A percentile compares a stretch with the other conserved stretches of the same genome.
Evolutionary conservation across 345 rosid species (phyloP).

Genomic region (Pistacia integerrima): DNA sequence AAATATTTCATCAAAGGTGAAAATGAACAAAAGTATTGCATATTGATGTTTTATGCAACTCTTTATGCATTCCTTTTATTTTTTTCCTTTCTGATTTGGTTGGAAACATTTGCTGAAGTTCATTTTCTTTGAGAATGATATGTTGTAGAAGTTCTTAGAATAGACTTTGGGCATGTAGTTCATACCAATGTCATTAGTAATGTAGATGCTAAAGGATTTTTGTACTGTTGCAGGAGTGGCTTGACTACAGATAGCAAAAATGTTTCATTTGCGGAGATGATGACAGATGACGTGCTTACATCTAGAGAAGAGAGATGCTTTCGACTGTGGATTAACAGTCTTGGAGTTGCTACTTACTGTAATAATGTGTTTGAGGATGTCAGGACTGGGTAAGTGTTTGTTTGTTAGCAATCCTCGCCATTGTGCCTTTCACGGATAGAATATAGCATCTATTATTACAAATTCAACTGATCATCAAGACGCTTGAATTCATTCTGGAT

Average conservation of each 20-base stretch:
- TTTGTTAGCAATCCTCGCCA: slow-evolving; percentile 5
- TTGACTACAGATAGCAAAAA: slow-evolving; percentile 65
- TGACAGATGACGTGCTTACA: slow-evolving; percentile 79
- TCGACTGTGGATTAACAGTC: slow-evolving; percentile 91
- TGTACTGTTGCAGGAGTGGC: slow-evolving; percentile 72
- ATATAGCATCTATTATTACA: background rate
- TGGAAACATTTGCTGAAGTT: background rate
- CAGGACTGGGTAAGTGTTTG: slow-evolving; percentile 68
- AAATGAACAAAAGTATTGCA: background rate
- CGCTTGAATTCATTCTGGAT: background rate
- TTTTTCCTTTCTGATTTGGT: background rate
- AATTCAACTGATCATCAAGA: background rate
- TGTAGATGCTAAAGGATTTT: slow-evolving; percentile 6
- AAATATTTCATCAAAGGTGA: slow-evolving; percentile 88
- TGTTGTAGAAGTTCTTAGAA: background rate
- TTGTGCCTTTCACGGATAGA: background rate
- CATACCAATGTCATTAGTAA: background rate
- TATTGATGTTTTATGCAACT: background rate
- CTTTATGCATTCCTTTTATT: background rate
- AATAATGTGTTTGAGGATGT: slow-evolving; percentile 92
- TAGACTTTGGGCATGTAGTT: background rate
- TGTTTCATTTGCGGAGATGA: slow-evolving; percentile 86
- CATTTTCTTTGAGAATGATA: background rate
- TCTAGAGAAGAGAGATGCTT: slow-evolving; percentile 92
- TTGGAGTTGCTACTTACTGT: slow-evolving; percentile 72